phyloP scores from a whole-genome alignment of 257 asterid species.

The Capsicum rhomboideum region DNA sequence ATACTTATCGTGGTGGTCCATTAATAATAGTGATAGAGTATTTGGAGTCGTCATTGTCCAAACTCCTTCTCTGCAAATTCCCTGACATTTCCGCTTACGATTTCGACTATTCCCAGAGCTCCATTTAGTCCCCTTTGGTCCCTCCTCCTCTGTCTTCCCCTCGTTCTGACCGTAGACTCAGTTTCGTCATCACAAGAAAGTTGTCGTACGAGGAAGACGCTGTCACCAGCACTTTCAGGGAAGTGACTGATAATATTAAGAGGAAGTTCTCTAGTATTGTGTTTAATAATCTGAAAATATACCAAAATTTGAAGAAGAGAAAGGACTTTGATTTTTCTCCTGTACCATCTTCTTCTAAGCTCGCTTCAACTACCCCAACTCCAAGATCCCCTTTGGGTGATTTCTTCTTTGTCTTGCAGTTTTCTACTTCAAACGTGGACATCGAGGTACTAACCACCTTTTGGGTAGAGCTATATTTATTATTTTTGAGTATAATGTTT shows the following conservation, averaged over 20 bases:
- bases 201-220: conserved; percentile 18
- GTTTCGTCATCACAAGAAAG: conserved; percentile 22
- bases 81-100: conserved; percentile 79
- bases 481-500: no score
- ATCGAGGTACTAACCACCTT: no score
- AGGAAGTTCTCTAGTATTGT: conserved; percentile 38
- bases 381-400: conserved; percentile 59
- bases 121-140: conserved; percentile 97
- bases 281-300: conserved; percentile 22
- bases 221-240: conserved; percentile 6
- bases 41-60: conserved; percentile 62
- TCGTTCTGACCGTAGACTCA: background rate
- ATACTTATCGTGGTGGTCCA: background rate
- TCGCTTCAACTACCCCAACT: conserved; percentile 22
- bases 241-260: conserved; percentile 32
- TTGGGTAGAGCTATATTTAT: no score
- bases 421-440: no score
- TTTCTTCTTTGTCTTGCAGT: no score
- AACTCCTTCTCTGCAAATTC: conserved; percentile 56
- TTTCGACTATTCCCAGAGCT: conserved; percentile 81
- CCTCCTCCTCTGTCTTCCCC: conserved; percentile 5
- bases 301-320: conserved; percentile 30
- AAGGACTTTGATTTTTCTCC: conserved; percentile 34
- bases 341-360: conserved; percentile 20
- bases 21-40: conserved; percentile 62